Evolutionary conservation across 768 basidiomycete genomes (phyloP), one percentile per base, ranked within the genome.

Genomic region (Basidioascus undulatus): DNA sequence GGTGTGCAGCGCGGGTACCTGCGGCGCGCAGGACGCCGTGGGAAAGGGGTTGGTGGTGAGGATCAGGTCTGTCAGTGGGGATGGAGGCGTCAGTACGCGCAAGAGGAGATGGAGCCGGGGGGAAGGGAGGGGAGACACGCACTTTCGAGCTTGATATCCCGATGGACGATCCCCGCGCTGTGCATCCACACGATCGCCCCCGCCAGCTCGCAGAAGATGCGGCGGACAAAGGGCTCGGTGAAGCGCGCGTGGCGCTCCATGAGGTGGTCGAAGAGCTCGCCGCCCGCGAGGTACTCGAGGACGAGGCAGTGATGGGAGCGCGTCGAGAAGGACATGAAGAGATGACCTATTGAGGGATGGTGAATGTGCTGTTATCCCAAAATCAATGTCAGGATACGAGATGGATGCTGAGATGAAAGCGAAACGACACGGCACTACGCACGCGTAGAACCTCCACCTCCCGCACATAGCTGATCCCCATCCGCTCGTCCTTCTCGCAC

Each of bases 171-270:
- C 1, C 73, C 74, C 12, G 78, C 76, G 30, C 69, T 64, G 51
- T 89, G 83, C 70, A 89, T 73, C 79, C 81, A 89, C 5, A 70
- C 72, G 0, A 86, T 75, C 6, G 74, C 82, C 27, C 67, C 66
- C 44, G 68, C 71, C 4, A 89, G 62, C 57, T 86, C 84, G 26
- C 63, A 62, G 65, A 74, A 82, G 35, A 86, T 72, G 21, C 79
- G 58, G 34, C 69, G 58, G 4, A 82, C 59, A 15, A 76, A 65
- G 6, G 58, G 58, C 48, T 72, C 67, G 21, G 53, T 46, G 52
- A 59, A 55, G 32, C 52, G 42, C 16, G 41, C 32, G 32, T 56
- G 48, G 42, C 56, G 51, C 13, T 46, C 49, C 11, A 74, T 72
- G 38, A 84, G 67, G 41, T 81, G 62, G 7, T 74, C 70, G 45